Conservation (phyloP, 106 monocot genomes). For the Triglochin maritima region DNA sequence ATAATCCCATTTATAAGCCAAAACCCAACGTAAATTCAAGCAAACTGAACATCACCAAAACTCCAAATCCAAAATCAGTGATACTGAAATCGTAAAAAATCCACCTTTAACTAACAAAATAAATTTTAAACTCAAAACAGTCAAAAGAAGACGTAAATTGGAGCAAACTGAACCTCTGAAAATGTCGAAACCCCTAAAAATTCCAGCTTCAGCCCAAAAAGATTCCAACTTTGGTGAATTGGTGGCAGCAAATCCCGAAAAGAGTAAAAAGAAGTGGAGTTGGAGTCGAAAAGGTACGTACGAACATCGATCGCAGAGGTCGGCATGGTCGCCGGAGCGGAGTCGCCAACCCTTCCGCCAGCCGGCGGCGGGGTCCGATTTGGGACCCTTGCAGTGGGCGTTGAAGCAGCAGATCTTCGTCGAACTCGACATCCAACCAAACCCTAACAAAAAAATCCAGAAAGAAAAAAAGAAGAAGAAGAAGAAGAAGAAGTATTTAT, state of each 20-base stretch:
- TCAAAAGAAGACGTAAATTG: background rate
- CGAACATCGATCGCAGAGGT: conserved; percentile 15
- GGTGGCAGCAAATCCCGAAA: background rate
- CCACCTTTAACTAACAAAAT: background rate
- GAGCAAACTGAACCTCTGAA: background rate
- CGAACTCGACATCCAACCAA: background rate
- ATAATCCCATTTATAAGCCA: too few species aligned
- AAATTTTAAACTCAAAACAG: background rate
- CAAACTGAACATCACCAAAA: too few species aligned
- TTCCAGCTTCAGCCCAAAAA: background rate
- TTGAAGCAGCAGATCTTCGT: conserved; percentile 22
- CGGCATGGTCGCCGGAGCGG: conserved; percentile 14
- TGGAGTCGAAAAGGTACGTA: background rate
- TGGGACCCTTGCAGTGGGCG: conserved; percentile 4
- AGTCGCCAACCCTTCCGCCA: conserved; percentile 13
- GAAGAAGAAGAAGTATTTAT: background rate
- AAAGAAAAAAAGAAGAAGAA: background rate
- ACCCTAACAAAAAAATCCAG: background rate
- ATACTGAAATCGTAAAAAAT: too few species aligned
- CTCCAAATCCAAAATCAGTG: too few species aligned
- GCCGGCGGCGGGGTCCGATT: conserved; percentile 1
- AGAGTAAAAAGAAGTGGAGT: background rate
- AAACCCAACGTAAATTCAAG: too few species aligned
- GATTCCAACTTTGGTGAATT: background rate
- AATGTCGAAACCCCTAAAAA: background rate